phyloP scores from a whole-genome alignment of 2,329 filamentous ascomycete genomes.

The Aspergillus jensenii region DNA sequence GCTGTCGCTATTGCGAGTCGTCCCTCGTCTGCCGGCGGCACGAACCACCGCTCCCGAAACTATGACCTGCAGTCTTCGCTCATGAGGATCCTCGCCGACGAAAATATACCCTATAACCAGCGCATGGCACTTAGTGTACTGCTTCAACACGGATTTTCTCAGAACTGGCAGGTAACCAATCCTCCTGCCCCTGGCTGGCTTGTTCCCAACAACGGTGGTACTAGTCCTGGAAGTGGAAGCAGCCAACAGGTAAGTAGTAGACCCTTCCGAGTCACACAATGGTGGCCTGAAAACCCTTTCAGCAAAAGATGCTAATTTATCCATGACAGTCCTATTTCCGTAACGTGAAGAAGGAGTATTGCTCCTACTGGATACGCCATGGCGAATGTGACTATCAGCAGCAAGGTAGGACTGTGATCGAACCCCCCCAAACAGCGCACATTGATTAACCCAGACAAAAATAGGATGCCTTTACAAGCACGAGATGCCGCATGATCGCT shows the following conservation, averaged over 20 bases:
- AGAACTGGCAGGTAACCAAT: constrained; percentile 17
- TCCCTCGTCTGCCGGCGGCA: constrained; percentile 4
- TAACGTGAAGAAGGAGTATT: constrained; percentile 67
- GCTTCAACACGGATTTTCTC: constrained; percentile 20
- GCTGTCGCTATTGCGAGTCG: constrained; percentile 2
- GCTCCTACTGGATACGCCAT: constrained; percentile 85
- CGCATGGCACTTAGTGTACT: constrained; percentile 23
- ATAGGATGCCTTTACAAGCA: constrained; percentile 80
- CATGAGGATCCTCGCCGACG: constrained; percentile 22
- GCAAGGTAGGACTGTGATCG: constrained; percentile 51
- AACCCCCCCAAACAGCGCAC: background rate
- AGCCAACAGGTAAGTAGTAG: constrained; percentile 22
- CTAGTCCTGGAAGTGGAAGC: constrained; percentile 9
- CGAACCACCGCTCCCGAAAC: constrained; percentile 13
- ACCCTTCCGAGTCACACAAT: background rate
- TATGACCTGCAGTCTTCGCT: constrained; percentile 22
- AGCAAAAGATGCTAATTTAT: constrained; percentile 7
- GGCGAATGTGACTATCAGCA: constrained; percentile 83
- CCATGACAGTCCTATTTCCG: constrained; percentile 10
- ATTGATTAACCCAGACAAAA: background rate
- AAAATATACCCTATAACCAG: constrained; percentile 18
- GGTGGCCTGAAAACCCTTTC: background rate
- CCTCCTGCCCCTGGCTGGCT: constrained; percentile 16
- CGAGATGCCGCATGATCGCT: constrained; percentile 74
- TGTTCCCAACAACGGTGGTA: constrained; percentile 14